phyloP scores from a whole-genome alignment of 1,284 basidiomycete species.

The Tilletia indica region DNA sequence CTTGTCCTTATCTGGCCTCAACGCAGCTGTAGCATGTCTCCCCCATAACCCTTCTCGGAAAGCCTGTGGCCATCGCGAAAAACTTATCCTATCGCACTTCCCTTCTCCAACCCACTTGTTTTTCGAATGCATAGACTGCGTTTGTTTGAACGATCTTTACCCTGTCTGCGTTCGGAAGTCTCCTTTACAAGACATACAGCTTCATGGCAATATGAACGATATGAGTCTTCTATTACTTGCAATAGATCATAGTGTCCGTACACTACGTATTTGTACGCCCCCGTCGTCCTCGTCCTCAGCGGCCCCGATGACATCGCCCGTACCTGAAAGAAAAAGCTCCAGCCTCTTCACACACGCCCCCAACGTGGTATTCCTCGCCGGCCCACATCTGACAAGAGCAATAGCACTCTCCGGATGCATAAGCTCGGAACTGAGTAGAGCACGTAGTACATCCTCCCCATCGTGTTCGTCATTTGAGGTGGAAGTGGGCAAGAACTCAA shows the following conservation, averaged over 20 bases:
- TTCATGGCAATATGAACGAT: no score
- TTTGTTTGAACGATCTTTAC: no score
- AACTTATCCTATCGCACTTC: no score
- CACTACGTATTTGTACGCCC: background rate
- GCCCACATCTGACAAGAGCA: slow-evolving; percentile 8
- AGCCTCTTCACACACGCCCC: background rate
- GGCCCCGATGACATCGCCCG: background rate
- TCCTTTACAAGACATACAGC: no score
- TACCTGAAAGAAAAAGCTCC: background rate
- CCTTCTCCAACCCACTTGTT: no score
- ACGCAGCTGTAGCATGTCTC: no score
- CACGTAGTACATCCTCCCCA: background rate
- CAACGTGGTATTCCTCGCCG: background rate
- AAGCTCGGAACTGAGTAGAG: background rate
- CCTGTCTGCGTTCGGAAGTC: no score
- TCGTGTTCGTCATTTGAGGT: background rate
- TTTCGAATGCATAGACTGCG: no score
- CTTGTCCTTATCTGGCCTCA: no score
- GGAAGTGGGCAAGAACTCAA: background rate
- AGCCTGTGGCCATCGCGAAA: no score
- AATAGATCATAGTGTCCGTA: slow-evolving; percentile 7
- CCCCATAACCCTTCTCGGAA: no score
- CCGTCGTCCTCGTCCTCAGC: slow-evolving; percentile 12
- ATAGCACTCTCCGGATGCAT: background rate
- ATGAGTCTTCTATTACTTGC: background rate